Evolutionary conservation across 352 stramenopile genomes (phyloP), one percentile per base, ranked within the genome.

Genomic region (Globisporangium ultimum): DNA sequence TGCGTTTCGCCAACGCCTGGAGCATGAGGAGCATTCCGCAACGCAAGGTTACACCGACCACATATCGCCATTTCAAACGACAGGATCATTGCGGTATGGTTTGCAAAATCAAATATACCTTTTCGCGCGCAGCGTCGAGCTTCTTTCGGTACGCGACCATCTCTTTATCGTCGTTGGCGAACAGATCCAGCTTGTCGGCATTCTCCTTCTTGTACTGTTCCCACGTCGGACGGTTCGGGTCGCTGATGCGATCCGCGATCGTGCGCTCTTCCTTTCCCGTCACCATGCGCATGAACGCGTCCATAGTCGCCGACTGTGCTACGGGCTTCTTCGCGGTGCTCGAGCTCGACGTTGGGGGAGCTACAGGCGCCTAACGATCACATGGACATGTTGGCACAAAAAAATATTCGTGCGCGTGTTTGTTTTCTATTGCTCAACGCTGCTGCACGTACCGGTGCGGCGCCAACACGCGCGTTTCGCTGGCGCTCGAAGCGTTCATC

Each of bases 201-300:
- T 98, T 98, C 59, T 98, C 91, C 64, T 96, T 97, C 71, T 98
- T 98, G 75, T 97, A 98, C 56, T 98, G 88, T 68, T 98, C 95
- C 95, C 95, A 98, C 40, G 93, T 98, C 22, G 95, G 95, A 42
- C 95, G 84, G 63, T 97, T 98, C 56, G 84, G 80, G 71, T 98
- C 95, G 53, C 83, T 92, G 41, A 98, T 88, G 60, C 95, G 93
- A 61, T 98, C 89, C 0, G 88, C 87, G 60, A 98, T 98, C 17
- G 90, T 97, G 63, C 93, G 84, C 68, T 98, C 91, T 53, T 97
- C 89, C 64, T 96, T 91, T 18, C 93, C 94, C 17, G 91, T 93
- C 72, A 98, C 73, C 69, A 98, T 84, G 58, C 94, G 82, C 81
- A 98, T 94, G 47, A 98, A 93, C 38, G 93, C 91, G 51, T 97